phyloP scores from a whole-genome alignment of 495 filamentous ascomycete species.

The Choiromyces venosus region DNA sequence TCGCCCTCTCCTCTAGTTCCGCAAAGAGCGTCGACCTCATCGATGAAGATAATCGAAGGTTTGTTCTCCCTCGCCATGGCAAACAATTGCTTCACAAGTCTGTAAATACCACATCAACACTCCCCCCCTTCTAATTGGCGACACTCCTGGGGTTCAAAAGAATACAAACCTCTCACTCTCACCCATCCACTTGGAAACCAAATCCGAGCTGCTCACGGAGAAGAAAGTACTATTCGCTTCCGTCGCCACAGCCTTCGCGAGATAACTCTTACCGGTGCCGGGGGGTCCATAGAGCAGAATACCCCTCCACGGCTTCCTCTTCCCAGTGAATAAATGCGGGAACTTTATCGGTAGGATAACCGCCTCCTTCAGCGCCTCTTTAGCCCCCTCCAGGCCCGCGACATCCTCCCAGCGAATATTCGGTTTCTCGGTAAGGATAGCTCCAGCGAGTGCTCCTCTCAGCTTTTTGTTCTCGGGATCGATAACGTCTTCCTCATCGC shows the following conservation, averaged over 20 bases:
- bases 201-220: conserved; percentile 90
- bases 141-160: neutral
- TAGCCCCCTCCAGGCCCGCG: conserved; percentile 88
- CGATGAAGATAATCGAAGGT: conserved; percentile 98
- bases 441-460: conserved; percentile 79
- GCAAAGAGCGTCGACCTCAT: conserved; percentile 96
- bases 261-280: conserved; percentile 92
- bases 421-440: conserved; percentile 89
- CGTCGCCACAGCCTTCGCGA: conserved; percentile 95
- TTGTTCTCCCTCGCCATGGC: conserved; percentile 98
- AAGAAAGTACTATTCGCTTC: conserved; percentile 99
- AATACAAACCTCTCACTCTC: conserved; percentile 80
- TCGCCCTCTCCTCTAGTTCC: conserved; percentile 95
- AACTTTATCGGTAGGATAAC: conserved; percentile 98
- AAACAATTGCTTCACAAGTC: conserved; percentile 94
- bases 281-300: conserved; percentile 95
- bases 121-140: conserved; percentile 13
- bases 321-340: conserved; percentile 92
- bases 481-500: conserved; percentile 60
- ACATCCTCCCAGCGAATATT: conserved; percentile 98
- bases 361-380: conserved; percentile 96
- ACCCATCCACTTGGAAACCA: conserved; percentile 99
- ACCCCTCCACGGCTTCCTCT: conserved; percentile 96
- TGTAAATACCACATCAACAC: conserved; percentile 43
- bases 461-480: conserved; percentile 95